Evolutionary conservation across 805 yeast species (phyloP).

Genomic region (Suhomyces kilbournensis): DNA sequence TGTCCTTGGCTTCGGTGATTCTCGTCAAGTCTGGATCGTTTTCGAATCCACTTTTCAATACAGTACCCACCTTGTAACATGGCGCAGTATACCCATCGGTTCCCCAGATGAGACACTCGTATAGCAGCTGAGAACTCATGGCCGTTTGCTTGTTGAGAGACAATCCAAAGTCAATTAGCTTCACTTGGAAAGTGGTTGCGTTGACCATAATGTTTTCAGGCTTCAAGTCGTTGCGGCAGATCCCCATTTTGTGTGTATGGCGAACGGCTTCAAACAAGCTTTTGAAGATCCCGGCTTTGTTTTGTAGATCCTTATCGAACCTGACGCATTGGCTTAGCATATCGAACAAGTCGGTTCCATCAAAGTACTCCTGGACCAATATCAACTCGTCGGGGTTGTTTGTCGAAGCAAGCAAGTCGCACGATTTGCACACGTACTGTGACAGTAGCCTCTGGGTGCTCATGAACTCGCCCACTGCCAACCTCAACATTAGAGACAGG

Average conservation of each 20-base stretch:
- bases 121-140: neutral
- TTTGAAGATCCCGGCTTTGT: neutral
- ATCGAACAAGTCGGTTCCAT: constrained; percentile 6
- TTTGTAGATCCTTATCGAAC: neutral
- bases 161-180: constrained; percentile 7
- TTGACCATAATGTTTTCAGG: constrained; percentile 7
- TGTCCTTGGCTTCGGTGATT: constrained; percentile 5
- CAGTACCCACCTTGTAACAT: neutral
- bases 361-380: constrained; percentile 6
- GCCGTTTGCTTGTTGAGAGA: neutral
- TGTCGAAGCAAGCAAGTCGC: constrained; percentile 2
- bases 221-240: constrained; percentile 7
- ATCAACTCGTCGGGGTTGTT: neutral
- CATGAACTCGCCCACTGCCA: constrained; percentile 1
- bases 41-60: neutral
- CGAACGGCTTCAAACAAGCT: constrained; percentile 3
- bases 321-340: neutral
- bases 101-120: constrained; percentile 1
- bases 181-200: neutral
- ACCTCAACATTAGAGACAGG: neutral
- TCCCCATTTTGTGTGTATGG: constrained; percentile 5
- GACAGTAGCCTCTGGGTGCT: neutral
- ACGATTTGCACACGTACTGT: constrained; percentile 1
- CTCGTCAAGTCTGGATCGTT: neutral
- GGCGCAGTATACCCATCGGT: constrained; percentile 6